Conservation (phyloP, 2,329 filamentous ascomycete species). For the Trichophyton simii region DNA sequence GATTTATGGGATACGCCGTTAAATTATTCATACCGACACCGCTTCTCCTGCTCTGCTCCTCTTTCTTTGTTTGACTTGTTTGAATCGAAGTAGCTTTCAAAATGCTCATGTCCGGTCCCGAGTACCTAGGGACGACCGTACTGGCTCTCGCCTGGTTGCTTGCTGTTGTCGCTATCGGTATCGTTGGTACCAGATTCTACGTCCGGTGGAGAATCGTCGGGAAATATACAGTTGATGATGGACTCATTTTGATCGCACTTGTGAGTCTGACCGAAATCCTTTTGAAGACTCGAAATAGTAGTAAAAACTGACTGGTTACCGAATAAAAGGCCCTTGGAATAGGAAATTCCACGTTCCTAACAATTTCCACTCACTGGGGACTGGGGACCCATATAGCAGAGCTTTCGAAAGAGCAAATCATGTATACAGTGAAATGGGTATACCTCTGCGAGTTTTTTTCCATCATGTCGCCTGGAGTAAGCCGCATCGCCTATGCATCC, state of each 20-base stretch:
- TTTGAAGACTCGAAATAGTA: not conserved
- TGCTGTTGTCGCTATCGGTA: not conserved
- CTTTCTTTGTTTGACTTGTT: not conserved
- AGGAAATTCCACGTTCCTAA: constrained; percentile 6
- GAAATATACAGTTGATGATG: not conserved
- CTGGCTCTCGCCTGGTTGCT: not conserved
- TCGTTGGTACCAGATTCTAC: not conserved
- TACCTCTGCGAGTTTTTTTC: constrained; percentile 10
- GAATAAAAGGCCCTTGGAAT: constrained; percentile 4
- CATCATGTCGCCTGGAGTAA: constrained; percentile 10
- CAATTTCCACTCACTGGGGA: constrained; percentile 9
- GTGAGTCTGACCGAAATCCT: not conserved
- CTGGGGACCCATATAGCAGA: constrained; percentile 9
- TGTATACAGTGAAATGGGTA: constrained; percentile 10
- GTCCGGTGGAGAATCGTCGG: not conserved
- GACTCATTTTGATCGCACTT: not conserved
- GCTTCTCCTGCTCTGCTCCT: not conserved
- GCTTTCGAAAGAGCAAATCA: constrained; percentile 2
- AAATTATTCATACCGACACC: not conserved
- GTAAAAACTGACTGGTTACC: not conserved
- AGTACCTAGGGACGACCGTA: not conserved
- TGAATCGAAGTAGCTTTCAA: not conserved
- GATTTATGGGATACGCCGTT: not conserved
- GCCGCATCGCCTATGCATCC: constrained; percentile 10
- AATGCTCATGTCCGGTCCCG: not conserved